Percentiles rank a stretch among this genome's conserved stretches.
These are phyloP conservation scores for Nemania diffusa DNA, from an alignment of 2,329 filamentous ascomycete species.

Conservation along the genomic window DNA sequence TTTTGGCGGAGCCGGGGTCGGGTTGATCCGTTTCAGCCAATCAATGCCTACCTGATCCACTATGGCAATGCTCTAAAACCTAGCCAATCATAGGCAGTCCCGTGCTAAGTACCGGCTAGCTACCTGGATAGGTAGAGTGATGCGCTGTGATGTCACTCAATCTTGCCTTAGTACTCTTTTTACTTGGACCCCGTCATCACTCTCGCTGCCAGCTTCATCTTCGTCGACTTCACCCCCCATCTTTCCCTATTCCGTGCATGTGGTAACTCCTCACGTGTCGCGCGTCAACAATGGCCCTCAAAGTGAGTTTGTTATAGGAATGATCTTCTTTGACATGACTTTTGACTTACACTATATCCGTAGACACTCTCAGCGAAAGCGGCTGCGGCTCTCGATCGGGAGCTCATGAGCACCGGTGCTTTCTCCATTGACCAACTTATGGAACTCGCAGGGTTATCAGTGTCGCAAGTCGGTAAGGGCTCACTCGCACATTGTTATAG, in stretches of 20 bases:
- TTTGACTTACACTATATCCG: slow-evolving; percentile 37
- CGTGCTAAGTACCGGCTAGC: neutral
- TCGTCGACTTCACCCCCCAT: neutral
- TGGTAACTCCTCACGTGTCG: slow-evolving; percentile 26
- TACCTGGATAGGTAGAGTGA: neutral
- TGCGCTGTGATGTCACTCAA: slow-evolving; percentile 39
- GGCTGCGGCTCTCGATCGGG: slow-evolving; percentile 87
- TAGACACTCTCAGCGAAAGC: slow-evolving; percentile 89
- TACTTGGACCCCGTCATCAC: neutral
- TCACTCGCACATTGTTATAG: slow-evolving; percentile 36
- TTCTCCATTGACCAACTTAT: slow-evolving; percentile 97
- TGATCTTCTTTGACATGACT: neutral
- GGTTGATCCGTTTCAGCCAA: slow-evolving; percentile 53
- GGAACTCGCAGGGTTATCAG: slow-evolving; percentile 93
- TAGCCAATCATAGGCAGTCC: slow-evolving; percentile 32
- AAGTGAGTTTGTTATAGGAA: slow-evolving; percentile 35
- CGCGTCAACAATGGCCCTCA: slow-evolving; percentile 42
- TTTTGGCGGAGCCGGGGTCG: slow-evolving; percentile 47
- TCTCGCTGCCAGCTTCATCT: neutral
- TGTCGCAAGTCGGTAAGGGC: slow-evolving; percentile 83
- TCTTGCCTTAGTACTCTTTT: neutral
- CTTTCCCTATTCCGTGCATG: neutral
- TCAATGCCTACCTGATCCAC: slow-evolving; percentile 27
- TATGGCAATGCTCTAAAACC: neutral
- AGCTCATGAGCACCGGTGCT: slow-evolving; percentile 88